Percentiles rank a stretch among this genome's conserved stretches.
Evolutionary conservation across 129 eudicot species (phyloP).

Genomic region (Apium graveolens): DNA sequence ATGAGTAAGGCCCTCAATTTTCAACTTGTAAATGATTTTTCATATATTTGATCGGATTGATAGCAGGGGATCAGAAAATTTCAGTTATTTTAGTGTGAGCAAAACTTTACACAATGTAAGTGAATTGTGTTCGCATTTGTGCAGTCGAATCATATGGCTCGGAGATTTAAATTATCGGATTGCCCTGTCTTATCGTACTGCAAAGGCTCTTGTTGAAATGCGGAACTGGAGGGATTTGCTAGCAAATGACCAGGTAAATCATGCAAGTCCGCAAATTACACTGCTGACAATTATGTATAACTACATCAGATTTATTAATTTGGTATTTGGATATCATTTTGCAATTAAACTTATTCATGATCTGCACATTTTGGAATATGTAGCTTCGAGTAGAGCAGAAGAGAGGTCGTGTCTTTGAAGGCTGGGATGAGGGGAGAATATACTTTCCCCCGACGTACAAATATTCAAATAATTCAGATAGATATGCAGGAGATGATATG

Average conservation of each 20-base stretch:
- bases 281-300: conserved; percentile 6
- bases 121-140: not conserved
- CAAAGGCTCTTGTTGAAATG: conserved; percentile 91
- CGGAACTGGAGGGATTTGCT: conserved; percentile 82
- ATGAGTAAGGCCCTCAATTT: conserved; percentile 46
- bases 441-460: conserved; percentile 95
- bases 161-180: conserved; percentile 92
- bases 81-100: not conserved
- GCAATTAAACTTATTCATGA: not conserved
- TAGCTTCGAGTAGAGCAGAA: conserved; percentile 79
- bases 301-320: not conserved
- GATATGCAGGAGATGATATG: conserved; percentile 83
- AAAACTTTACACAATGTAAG: not conserved
- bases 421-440: conserved; percentile 89
- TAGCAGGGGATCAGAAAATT: not conserved
- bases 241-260: conserved; percentile 84
- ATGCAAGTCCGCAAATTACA: not conserved
- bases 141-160: conserved; percentile 94
- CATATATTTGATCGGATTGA: not conserved
- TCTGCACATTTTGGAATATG: conserved; percentile 7
- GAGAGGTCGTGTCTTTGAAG: conserved; percentile 65
- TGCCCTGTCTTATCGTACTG: conserved; percentile 65
- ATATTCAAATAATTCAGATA: conserved; percentile 83
- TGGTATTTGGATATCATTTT: not conserved
- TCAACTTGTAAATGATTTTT: not conserved